Evolutionary conservation across 2,329 filamentous ascomycete genomes (phyloP).

Genomic region (Aspergillus ruber): DNA sequence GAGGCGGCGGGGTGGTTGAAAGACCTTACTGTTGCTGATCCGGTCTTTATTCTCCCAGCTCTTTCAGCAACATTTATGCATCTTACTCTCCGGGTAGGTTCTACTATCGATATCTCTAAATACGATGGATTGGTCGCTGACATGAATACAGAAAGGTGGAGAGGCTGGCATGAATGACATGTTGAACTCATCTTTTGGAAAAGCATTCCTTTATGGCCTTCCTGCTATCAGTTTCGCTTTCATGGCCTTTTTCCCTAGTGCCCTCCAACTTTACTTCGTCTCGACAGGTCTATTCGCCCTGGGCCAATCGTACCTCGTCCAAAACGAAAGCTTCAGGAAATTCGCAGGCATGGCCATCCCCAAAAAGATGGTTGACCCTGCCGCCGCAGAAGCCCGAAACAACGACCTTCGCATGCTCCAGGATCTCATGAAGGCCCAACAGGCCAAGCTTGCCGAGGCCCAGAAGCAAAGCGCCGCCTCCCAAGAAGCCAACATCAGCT

Average conservation of each 20-base stretch:
- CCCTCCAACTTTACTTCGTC: conserved; percentile 59
- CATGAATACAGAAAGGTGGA: conserved; percentile 28
- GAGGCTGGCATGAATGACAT: conserved; percentile 30
- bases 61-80: conserved; percentile 53
- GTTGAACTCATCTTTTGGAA: conserved; percentile 23
- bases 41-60: conserved; percentile 67
- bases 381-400: background rate
- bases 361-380: background rate
- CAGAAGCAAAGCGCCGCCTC: background rate
- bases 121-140: background rate
- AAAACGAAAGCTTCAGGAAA: conserved; percentile 26
- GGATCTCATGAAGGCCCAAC: background rate
- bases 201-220: conserved; percentile 38
- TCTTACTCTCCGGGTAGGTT: conserved; percentile 52
- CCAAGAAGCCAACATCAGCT: background rate
- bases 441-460: background rate
- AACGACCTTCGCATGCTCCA: background rate
- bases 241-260: conserved; percentile 50
- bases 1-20: conserved; percentile 72
- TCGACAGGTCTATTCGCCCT: conserved; percentile 31
- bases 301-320: conserved; percentile 43
- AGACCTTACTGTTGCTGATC: conserved; percentile 71
- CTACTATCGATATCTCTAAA: background rate
- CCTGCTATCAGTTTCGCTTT: conserved; percentile 50
- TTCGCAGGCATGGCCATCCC: conserved; percentile 20